Base-by-base conservation (phyloP, 2,329 filamentous ascomycete genomes). In the Cercospora brassicicola region DNA sequence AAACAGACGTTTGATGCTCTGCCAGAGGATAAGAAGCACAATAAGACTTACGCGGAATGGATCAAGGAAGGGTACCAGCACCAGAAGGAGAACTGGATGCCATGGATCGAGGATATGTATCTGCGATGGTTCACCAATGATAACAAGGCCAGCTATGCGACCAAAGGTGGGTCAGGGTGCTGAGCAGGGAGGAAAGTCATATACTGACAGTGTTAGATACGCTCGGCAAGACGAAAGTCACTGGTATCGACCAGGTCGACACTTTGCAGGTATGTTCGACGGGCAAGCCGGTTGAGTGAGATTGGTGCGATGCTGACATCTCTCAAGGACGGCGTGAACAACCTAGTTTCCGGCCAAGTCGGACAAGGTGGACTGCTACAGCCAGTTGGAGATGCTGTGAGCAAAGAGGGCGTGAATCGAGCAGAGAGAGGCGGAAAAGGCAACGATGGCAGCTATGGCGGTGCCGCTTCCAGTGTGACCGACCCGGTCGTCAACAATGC, bases 11-110 rank as follows among this genome's bases (percentile, higher is more conserved):
- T 76, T 69, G 75, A 77, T 67, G 67, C 67, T 20, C 73, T 77
- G 18, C 75, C 76, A 4, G 71, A 70, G 31, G 75, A 77, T 7
- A 75, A 79, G 73, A 73, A 78, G 66, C 70, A 76, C 69, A 72
- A 74, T 64, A 73, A 69, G 53, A 70, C 39, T 3, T 78, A 78
- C 67, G 82, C 84, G 78, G 87, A 90, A 74, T 89, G 85, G 85
- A 78, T 84, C 68, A 87, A 85, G 77, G 79, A 88, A 66, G 87
- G 85, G 61, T 92, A 92, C 83, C 89, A 91, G 81, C 80, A 86
- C 64, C 88, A 92, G 78, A 92, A 92, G 79, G 89, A 92, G 76
- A 84, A 81, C 74, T 93, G 90, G 90, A 85, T 91, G 77, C 90
- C 90, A 0, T 92, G 90, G 90, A 82, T 92, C 66, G 90, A 93